Base-by-base conservation (phyloP, 305 asterid genomes). In the Fraxinus ornus region DNA sequence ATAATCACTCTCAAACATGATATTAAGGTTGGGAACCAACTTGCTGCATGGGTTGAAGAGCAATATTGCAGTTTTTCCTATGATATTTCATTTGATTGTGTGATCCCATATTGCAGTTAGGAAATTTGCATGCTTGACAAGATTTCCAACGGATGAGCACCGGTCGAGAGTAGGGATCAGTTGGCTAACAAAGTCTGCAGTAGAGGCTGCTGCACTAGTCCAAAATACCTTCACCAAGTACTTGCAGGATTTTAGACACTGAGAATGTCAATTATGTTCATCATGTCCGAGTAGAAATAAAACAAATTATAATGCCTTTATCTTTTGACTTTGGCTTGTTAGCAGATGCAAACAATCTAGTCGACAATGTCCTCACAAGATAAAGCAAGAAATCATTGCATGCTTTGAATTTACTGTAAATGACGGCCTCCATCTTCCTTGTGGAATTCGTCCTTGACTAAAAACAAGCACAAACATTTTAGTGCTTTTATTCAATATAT, bases 91-190 rank as follows among this genome's bases (percentile, higher is more conserved):
- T 28, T 81, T 75, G 62, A 24, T 75, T 12, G 35, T 72, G n/a
- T 82, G 22, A 33, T 49, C 10, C 7, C 68, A 41, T 81, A 77
- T 84, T 89, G 88, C 98, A 95, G 99, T 95, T 17, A 88, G 99
- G 85, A 95, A 95, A 88, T 7, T 95, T 62, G 99, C 95, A 13
- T 95, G 93, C 90, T 89, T 95, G 84, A 83, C 89, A 80, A 88
- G 99, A 83, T 86, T 95, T 33, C 99, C 99, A 44, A 94, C 98
- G 1, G 94, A 95, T 30, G 93, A 95, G 92, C 99, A 94, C 88
- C 89, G 98, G 28, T 17, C 90, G 17, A 93, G 90, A 90, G 99
- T 94, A 72, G 99, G 97, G 76, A 77, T 94, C 36, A 95, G 97
- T 87, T 95, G 98, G 99, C 90, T 95, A n/a, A 83, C 94, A 30